Conservation (phyloP, 1,284 basidiomycete species). For the Pyrrhoderma lamaoense region DNA sequence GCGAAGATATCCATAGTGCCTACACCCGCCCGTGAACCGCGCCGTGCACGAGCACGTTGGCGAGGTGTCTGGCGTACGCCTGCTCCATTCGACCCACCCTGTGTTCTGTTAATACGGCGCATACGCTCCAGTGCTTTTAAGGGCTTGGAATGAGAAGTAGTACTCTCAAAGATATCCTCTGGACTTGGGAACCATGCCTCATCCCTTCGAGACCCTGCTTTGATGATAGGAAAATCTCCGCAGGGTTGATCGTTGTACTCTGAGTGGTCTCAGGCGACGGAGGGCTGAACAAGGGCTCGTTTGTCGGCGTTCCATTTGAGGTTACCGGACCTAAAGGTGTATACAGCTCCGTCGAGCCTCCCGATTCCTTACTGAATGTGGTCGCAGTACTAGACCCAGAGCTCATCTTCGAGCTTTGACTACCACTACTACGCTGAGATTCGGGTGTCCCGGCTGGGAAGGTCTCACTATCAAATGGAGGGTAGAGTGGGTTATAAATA, state of each 20-base stretch:
- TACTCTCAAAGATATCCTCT: constrained; percentile 68
- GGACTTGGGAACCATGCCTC: constrained; percentile 43
- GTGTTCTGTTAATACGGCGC: constrained; percentile 37
- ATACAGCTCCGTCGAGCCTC: constrained; percentile 11
- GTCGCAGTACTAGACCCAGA: constrained; percentile 18
- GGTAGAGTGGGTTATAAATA: constrained; percentile 66
- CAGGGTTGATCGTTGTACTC: constrained; percentile 10
- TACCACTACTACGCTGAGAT: constrained; percentile 18
- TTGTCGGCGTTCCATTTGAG: neutral
- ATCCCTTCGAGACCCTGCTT: constrained; percentile 30
- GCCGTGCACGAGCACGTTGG: constrained; percentile 22
- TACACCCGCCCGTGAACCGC: constrained; percentile 30
- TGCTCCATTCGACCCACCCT: constrained; percentile 7
- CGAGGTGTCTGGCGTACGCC: constrained; percentile 19
- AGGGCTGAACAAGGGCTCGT: neutral
- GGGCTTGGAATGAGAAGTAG: constrained; percentile 66
- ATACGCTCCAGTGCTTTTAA: constrained; percentile 69
- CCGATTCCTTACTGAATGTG: constrained; percentile 7
- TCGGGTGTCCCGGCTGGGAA: constrained; percentile 22
- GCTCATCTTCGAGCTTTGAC: constrained; percentile 7
- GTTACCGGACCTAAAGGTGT: constrained; percentile 2
- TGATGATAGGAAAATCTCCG: constrained; percentile 14
- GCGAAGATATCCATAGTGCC: constrained; percentile 80
- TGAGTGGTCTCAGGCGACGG: neutral
- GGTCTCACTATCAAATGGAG: constrained; percentile 25